These are phyloP conservation scores for Handroanthus guayacan DNA, from an alignment of 257 asterid species.

Conservation along the genomic window DNA sequence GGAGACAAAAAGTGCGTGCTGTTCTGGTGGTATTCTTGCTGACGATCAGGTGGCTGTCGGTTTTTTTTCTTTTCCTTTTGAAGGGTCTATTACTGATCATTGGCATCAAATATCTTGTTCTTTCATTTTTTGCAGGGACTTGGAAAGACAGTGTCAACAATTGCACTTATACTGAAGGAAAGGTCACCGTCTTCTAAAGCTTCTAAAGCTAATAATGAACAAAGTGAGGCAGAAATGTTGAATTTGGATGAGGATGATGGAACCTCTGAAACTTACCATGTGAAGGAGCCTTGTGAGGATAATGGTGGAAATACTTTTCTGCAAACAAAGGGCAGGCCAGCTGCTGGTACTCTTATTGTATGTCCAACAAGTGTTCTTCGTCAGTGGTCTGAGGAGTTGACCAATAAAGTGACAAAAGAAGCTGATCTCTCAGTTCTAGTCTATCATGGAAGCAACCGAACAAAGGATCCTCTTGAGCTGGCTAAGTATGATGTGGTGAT, in stretches of 20 bases:
- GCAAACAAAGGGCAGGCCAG: constrained; percentile 75
- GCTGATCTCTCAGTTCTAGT: constrained; percentile 89
- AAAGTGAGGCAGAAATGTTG: constrained; percentile 69
- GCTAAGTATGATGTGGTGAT: constrained; percentile 94
- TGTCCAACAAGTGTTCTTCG: constrained; percentile 99
- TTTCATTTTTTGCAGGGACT: constrained; percentile 75
- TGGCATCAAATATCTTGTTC: constrained; percentile 26
- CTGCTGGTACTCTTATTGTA: constrained; percentile 95
- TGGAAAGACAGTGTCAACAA: constrained; percentile 95
- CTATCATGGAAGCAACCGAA: constrained; percentile 88
- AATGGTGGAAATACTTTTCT: constrained; percentile 45
- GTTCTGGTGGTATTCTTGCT: constrained; percentile 99
- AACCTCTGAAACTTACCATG: constrained; percentile 39
- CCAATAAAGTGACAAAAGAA: constrained; percentile 75
- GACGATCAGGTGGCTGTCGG: constrained; percentile 85
- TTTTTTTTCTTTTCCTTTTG: constrained; percentile 16
- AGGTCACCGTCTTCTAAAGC: constrained; percentile 69
- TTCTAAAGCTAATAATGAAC: constrained; percentile 47
- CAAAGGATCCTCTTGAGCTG: constrained; percentile 86
- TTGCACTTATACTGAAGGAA: constrained; percentile 92
- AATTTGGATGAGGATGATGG: constrained; percentile 91
- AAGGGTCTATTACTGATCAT: constrained; percentile 19
- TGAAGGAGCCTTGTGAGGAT: constrained; percentile 44
- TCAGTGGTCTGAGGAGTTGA: constrained; percentile 96
- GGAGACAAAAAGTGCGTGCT: constrained; percentile 80